phyloP scores from a whole-genome alignment of 2,329 filamentous ascomycete genomes.

The Colletotrichum siamense region DNA sequence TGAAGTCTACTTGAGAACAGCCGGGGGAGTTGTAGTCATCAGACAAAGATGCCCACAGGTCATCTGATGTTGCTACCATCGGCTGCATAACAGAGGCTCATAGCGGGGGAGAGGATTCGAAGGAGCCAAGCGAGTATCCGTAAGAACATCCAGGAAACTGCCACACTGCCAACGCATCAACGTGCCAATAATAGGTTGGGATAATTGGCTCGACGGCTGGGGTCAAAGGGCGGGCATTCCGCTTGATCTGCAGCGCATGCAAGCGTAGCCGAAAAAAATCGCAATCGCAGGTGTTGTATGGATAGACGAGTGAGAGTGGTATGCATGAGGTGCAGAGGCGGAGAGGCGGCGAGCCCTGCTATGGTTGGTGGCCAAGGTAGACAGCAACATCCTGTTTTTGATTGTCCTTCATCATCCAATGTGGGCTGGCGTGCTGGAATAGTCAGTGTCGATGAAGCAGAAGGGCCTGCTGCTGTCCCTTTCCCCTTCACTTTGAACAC shows the following conservation, averaged over 20 bases:
- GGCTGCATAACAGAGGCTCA: not conserved
- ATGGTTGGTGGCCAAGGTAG: not conserved
- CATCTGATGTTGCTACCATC: not conserved
- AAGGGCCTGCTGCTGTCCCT: not conserved
- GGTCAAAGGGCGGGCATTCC: slow-evolving; percentile 1
- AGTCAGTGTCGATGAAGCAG: not conserved
- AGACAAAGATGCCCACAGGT: not conserved
- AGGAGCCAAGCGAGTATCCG: not conserved
- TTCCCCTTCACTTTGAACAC: not conserved
- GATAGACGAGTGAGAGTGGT: not conserved
- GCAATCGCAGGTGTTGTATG: slow-evolving; percentile 1
- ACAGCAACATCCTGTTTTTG: not conserved
- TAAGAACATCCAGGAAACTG: not conserved
- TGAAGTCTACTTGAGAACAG: not conserved
- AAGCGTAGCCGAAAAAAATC: not conserved
- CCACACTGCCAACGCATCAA: slow-evolving; percentile 13
- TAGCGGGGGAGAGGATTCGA: not conserved
- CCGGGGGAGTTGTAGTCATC: not conserved
- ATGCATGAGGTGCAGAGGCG: slow-evolving; percentile 1
- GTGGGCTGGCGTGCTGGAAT: not conserved
- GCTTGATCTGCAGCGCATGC: slow-evolving; percentile 14
- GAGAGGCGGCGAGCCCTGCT: not conserved
- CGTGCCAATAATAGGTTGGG: not conserved
- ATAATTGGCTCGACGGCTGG: not conserved
- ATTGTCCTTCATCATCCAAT: not conserved